Conservation (phyloP, 352 stramenopile species). For the Phytophthora cryptogea region DNA sequence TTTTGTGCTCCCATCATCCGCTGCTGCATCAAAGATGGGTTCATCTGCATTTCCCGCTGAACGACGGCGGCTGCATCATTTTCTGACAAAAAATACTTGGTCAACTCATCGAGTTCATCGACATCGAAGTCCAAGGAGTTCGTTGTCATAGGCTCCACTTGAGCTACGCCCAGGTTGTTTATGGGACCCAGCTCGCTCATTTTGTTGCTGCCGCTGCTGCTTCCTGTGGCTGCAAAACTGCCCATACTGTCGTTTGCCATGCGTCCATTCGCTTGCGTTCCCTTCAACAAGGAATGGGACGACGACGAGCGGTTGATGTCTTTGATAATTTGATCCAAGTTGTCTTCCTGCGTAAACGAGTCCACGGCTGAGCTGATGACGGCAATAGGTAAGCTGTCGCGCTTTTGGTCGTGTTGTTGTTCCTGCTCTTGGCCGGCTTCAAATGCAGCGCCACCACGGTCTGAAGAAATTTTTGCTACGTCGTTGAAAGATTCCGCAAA, state of each 20-base stretch:
- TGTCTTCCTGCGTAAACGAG: slow-evolving; percentile 76
- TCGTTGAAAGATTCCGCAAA: slow-evolving; percentile 62
- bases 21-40: slow-evolving; percentile 17
- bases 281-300: slow-evolving; percentile 48
- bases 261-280: slow-evolving; percentile 2
- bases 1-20: slow-evolving; percentile 14
- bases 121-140: slow-evolving; percentile 69
- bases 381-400: slow-evolving; percentile 71
- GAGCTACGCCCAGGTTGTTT: slow-evolving; percentile 12
- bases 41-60: slow-evolving; percentile 36
- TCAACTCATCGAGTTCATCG: slow-evolving; percentile 77
- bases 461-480: slow-evolving; percentile 49
- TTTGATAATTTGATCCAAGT: slow-evolving; percentile 78
- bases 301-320: slow-evolving; percentile 67
- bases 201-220: slow-evolving; percentile 35
- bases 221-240: slow-evolving; percentile 36
- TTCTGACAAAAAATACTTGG: slow-evolving; percentile 72
- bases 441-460: slow-evolving; percentile 17
- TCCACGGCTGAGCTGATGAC: slow-evolving; percentile 69
- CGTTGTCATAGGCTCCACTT: slow-evolving; percentile 39
- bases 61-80: slow-evolving; percentile 42
- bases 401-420: slow-evolving; percentile 47
- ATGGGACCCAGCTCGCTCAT: slow-evolving; percentile 21
- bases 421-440: slow-evolving; percentile 17
- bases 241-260: slow-evolving; percentile 23